Percentiles rank a stretch among this genome's conserved stretches.
Evolutionary conservation across 2,329 filamentous ascomycete genomes (phyloP).

Genomic region (Aspergillus nomiae): DNA sequence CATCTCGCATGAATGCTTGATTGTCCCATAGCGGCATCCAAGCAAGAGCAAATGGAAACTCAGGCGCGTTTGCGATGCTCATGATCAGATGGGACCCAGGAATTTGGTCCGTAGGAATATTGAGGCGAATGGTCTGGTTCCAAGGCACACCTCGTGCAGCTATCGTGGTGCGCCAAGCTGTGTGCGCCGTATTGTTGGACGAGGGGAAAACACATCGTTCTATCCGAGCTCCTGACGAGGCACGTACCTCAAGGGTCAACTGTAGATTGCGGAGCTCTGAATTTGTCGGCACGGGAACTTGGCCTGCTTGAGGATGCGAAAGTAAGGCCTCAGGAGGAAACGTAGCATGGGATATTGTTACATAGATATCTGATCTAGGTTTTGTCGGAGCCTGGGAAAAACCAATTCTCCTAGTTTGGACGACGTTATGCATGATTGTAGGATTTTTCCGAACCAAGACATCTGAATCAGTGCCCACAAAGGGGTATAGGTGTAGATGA

Average conservation of each 20-base stretch:
- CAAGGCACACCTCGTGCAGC: constrained; percentile 78
- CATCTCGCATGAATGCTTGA: constrained; percentile 86
- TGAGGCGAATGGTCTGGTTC: constrained; percentile 84
- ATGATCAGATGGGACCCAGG: constrained; percentile 82
- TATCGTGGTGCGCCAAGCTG: constrained; percentile 85
- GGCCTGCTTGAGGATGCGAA: constrained; percentile 75
- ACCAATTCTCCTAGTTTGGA: constrained; percentile 83
- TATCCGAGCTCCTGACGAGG: constrained; percentile 74
- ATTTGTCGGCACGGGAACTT: constrained; percentile 68
- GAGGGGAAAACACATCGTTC: constrained; percentile 85
- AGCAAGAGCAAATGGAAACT: constrained; percentile 84
- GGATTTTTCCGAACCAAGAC: constrained; percentile 81
- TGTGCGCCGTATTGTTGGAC: constrained; percentile 76
- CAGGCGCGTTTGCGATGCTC: constrained; percentile 82
- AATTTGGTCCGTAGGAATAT: constrained; percentile 77
- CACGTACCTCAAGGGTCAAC: constrained; percentile 84
- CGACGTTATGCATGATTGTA: constrained; percentile 79
- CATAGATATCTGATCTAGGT: constrained; percentile 88
- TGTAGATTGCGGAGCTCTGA: constrained; percentile 75
- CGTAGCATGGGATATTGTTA: constrained; percentile 79
- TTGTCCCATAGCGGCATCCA: constrained; percentile 94
- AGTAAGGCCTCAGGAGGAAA: constrained; percentile 68
- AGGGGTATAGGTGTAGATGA: constrained; percentile 76
- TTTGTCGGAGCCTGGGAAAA: constrained; percentile 91
- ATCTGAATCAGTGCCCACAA: constrained; percentile 76